Percentiles rank a stretch among this genome's conserved stretches.
phyloP scores from a whole-genome alignment of 2,329 filamentous ascomycete genomes.

The Ophiostoma novo-ulmi region DNA sequence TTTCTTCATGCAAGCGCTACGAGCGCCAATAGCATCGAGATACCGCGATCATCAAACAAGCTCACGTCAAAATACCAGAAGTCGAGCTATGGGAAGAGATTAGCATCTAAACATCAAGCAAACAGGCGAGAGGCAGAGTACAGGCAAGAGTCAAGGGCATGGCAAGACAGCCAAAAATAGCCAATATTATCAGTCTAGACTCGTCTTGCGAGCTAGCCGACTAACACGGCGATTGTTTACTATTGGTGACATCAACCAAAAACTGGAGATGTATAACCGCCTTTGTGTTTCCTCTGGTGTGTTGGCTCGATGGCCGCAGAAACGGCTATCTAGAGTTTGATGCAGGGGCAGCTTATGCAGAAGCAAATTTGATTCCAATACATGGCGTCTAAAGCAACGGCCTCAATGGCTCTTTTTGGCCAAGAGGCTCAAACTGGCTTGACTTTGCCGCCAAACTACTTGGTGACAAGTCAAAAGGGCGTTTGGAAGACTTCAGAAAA shows the following conservation, averaged over 20 bases:
- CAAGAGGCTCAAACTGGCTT: not conserved
- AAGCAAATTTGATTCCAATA: not conserved
- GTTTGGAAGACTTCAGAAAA: not conserved
- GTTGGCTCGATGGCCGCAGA: not conserved
- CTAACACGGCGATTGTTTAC: not conserved
- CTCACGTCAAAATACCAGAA: not conserved
- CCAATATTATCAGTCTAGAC: not conserved
- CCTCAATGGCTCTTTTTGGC: not conserved
- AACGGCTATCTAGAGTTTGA: not conserved
- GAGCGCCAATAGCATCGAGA: not conserved
- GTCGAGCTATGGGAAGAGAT: not conserved
- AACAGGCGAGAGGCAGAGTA: not conserved
- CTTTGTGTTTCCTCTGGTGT: not conserved
- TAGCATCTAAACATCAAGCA: not conserved
- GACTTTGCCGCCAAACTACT: not conserved
- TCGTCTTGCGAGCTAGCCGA: not conserved
- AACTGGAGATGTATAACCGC: conserved; percentile 5
- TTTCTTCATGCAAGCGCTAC: not conserved
- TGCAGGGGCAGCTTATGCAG: not conserved
- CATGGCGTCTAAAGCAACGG: not conserved
- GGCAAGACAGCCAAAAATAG: not conserved
- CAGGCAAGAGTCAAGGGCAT: not conserved
- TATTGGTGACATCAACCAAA: not conserved
- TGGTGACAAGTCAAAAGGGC: not conserved
- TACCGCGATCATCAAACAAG: not conserved